These are phyloP conservation scores for Arthrinium phaeospermum DNA, from an alignment of 2,329 filamentous ascomycete species.

Conservation along the genomic window DNA sequence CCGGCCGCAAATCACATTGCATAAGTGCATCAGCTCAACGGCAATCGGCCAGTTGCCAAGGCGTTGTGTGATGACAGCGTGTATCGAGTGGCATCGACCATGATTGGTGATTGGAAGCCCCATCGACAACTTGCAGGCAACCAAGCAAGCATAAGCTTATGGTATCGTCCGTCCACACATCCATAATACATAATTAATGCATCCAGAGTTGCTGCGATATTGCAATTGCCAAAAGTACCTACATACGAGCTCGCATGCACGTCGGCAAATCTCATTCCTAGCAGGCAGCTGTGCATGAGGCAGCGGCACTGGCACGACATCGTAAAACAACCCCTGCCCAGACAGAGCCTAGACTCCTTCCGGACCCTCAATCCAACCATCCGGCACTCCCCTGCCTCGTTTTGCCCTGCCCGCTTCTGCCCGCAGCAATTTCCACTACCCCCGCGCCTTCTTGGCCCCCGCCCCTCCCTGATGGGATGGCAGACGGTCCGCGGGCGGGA, in stretches of 20 bases:
- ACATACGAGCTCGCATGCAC: too few relatives aligned
- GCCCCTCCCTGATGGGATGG: neutral
- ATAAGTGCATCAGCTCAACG: neutral
- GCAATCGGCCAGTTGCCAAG: neutral
- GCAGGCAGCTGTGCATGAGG: neutral
- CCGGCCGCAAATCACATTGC: neutral
- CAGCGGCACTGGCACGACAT: neutral
- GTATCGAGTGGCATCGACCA: neutral
- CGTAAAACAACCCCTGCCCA: neutral
- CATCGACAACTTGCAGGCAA: neutral
- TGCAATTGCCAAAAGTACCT: too few relatives aligned
- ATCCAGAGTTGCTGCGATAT: too few relatives aligned
- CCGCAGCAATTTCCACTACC: neutral
- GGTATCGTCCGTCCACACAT: neutral
- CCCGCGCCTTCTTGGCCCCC: neutral
- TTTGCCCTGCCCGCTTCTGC: neutral
- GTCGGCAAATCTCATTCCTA: too few relatives aligned
- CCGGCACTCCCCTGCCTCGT: neutral
- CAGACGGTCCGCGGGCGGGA: neutral
- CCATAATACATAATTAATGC: too few relatives aligned
- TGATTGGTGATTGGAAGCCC: neutral
- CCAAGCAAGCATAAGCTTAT: neutral
- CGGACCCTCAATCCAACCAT: neutral
- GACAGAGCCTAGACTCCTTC: neutral
- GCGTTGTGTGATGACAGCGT: neutral